Base-by-base conservation (phyloP, 129 eudicot genomes). In the Mikania micrantha region DNA sequence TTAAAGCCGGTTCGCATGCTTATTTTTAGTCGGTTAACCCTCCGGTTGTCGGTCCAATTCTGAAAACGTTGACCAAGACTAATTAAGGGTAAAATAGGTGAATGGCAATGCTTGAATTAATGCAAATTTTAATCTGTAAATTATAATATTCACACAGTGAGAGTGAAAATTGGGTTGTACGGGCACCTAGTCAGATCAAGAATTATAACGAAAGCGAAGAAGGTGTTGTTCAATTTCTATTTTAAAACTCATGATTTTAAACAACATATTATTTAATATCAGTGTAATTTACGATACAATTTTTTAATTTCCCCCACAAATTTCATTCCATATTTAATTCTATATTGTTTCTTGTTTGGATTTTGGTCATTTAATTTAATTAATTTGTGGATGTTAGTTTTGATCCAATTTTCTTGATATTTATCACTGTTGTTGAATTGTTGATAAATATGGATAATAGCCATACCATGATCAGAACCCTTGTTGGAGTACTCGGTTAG, bases 401-500 rank as follows among this genome's bases (percentile, higher is more conserved):
- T 13, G 56, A 67, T 76, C 73, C 41, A 5, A 39, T 19, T 25
- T 24, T 32, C 6, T 54, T n/a, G n/a, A n/a, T n/a, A n/a, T n/a
- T n/a, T n/a, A n/a, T n/a, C n/a, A n/a, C n/a, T n/a, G n/a, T n/a
- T n/a, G n/a, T n/a, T n/a, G n/a, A n/a, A n/a, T n/a, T n/a, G n/a
- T n/a, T n/a, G n/a, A n/a, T n/a, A n/a, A n/a, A n/a, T n/a, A 75
- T 75, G 80, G 69, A 75, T 49, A 22, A 64, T 3, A 85, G n/a
- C n/a, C n/a, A 70, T 4, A 13, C 73, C 4, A 28, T 56, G 3
- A n/a, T n/a, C n/a, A 76, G 96, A 74, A 83, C 82, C 24, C 61
- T 79, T 9, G 83, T 88, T 3, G 96, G 96, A 70, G 25, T 88
- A 58, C 20, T 85, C 2, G 96, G 96, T 88, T 77, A 15, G 92